Evolutionary conservation across 2,329 filamentous ascomycete species (phyloP).

Genomic region (Alternaria rosae): DNA sequence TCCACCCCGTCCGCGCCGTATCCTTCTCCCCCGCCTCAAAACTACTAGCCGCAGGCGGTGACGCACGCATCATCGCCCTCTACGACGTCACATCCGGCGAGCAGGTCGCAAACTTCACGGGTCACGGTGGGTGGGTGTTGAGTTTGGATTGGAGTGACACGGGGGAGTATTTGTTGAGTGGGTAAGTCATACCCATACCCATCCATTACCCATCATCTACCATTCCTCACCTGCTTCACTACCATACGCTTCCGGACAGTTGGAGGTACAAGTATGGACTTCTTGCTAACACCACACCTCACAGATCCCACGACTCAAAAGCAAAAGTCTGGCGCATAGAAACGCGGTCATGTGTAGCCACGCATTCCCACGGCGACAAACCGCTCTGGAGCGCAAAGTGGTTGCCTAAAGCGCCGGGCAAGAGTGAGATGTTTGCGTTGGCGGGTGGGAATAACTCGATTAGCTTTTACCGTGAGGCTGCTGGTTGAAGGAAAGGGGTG

Average conservation of each 20-base stretch:
- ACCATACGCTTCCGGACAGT: no score
- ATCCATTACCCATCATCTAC: no score
- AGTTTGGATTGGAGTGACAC: conserved; percentile 92
- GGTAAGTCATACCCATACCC: conserved; percentile 53
- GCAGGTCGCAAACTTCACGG: conserved; percentile 83
- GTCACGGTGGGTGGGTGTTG: conserved; percentile 86
- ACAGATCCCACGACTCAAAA: conserved; percentile 85
- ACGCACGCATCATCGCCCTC: conserved; percentile 85
- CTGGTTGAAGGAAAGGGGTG: no score
- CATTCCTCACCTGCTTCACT: no score
- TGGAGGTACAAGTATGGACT: no score
- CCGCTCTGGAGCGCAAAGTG: conserved; percentile 51
- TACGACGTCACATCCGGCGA: conserved; percentile 94
- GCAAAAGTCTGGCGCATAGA: conserved; percentile 96
- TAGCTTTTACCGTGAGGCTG: conserved; percentile 51
- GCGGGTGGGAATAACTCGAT: conserved; percentile 48
- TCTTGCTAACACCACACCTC: background rate
- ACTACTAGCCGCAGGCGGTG: conserved; percentile 87
- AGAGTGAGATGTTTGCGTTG: conserved; percentile 53
- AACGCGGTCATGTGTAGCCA: conserved; percentile 83
- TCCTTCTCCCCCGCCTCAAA: conserved; percentile 87
- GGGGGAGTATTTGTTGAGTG: conserved; percentile 88
- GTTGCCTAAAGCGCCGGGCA: conserved; percentile 45
- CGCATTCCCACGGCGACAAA: conserved; percentile 81
- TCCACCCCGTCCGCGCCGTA: conserved; percentile 84